Base-by-base conservation (phyloP, 2,329 filamentous ascomycete species). In the Neonectria faginata region DNA sequence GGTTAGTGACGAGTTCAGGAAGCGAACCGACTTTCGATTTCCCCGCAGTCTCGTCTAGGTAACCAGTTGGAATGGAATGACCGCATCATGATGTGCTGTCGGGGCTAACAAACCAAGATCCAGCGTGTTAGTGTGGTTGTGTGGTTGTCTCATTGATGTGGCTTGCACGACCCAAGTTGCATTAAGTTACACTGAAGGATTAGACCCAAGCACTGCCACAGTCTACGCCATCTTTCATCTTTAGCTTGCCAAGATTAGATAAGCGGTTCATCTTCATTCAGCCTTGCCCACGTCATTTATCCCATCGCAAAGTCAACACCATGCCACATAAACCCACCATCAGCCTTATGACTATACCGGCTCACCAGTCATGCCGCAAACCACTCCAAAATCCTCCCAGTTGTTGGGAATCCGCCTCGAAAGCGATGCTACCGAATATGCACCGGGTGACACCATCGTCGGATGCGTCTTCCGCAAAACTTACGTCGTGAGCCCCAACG, bases 361-460 rank as follows among this genome's bases (percentile, higher is more conserved):
- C 14, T 16, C 12, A 16, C 36, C 7, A n/a, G 22, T 39, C 27
- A 65, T 65, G 63, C 63, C 63, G 4, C 54, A n/a, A n/a, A 62
- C 63, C 10, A 3, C 8, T n/a, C 3, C 5, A 18, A 33, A 18
- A 1, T 62, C 54, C 1, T 44, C 31, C 44, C 16, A 31, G 5
- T 10, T 25, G 16, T 18, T 73, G 4, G 65, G 62, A 3, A 70
- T 73, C n/a, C 55, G 45, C n/a, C 64, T 73, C 29, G 39, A 67
- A 3, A 16, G 14, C 5, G 33, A 33, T 16, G 1, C 33, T 14
- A 16, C 29, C 0, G 16, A 52, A 12, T 71, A 66, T 3, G 22
- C 58, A 1, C 70, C 73, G 5, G 77, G 77, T 11, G 73, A 77
- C 29, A 67, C 65, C 39, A 67, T 79, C 39, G 63, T 65, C 2